Conservation (phyloP, 352 stramenopile species). For the Pythium dissotocum region DNA sequence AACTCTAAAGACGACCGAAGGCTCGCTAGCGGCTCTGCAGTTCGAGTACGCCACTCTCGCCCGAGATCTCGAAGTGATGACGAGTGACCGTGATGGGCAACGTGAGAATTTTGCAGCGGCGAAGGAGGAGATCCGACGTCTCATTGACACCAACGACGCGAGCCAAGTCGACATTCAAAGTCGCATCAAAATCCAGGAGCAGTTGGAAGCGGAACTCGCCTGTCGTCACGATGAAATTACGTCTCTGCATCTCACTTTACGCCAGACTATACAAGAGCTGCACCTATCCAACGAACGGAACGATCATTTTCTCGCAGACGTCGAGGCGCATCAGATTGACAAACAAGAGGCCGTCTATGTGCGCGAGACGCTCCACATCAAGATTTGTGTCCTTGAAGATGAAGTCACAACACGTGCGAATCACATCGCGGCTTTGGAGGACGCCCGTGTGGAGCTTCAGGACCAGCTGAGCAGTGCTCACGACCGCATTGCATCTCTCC, state of each 20-base stretch:
- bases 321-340: conserved; percentile 5
- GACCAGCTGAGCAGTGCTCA: background rate
- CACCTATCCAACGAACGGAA: conserved; percentile 10
- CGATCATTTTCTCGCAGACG: conserved; percentile 21
- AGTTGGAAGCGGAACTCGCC: background rate
- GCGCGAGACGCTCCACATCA: background rate
- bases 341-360: background rate
- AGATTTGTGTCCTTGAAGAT: background rate
- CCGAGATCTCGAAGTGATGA: conserved; percentile 22
- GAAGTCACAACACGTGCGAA: background rate
- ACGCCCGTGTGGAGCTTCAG: background rate
- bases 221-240: background rate
- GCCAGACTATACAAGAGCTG: conserved; percentile 11
- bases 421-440: conserved; percentile 8
- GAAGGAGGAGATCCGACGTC: conserved; percentile 3
- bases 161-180: background rate
- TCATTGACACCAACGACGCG: background rate
- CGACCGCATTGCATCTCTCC: background rate
- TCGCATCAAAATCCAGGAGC: background rate
- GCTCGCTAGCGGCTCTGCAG: conserved; percentile 16
- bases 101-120: background rate
- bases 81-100: conserved; percentile 7
- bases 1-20: conserved; percentile 9
- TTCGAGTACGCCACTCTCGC: background rate
- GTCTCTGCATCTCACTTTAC: conserved; percentile 8